phyloP scores from a whole-genome alignment of 441 rosid species.

The Pelargonium cotyledonis region DNA sequence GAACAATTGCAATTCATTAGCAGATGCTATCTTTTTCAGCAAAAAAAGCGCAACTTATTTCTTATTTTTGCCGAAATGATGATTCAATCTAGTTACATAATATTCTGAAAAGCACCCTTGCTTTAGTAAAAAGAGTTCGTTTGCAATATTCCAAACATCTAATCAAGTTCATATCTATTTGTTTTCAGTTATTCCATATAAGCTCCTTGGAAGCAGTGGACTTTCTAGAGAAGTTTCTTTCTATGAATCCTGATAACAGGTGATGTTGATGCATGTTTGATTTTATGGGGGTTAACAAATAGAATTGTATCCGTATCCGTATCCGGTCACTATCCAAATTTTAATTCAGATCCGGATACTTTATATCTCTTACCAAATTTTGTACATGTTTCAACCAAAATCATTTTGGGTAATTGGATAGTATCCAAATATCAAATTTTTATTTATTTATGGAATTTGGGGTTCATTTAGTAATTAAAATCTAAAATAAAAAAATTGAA shows the following conservation, averaged over 20 bases:
- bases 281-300: too few species aligned
- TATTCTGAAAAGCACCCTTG: not conserved
- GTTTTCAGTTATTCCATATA: constrained; percentile 62
- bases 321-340: not conserved
- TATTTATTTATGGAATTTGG: too few species aligned
- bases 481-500: too few species aligned
- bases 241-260: constrained; percentile 87
- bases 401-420: too few species aligned
- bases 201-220: constrained; percentile 68
- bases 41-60: not conserved
- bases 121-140: not conserved
- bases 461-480: too few species aligned
- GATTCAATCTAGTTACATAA: not conserved
- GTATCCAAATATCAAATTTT: too few species aligned
- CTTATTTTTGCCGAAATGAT: not conserved
- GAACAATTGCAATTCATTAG: not conserved
- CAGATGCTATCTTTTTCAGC: not conserved
- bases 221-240: constrained; percentile 66
- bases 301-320: too few species aligned
- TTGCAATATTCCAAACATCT: not conserved
- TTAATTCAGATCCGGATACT: too few species aligned
- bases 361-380: too few species aligned
- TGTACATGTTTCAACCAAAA: too few species aligned
- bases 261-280: constrained; percentile 21
- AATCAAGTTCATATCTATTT: constrained; percentile 3